These are phyloP conservation scores for Naganishia vaughanmartiniae DNA, from an alignment of 768 basidiomycete genomes.

Conservation along the genomic window DNA sequence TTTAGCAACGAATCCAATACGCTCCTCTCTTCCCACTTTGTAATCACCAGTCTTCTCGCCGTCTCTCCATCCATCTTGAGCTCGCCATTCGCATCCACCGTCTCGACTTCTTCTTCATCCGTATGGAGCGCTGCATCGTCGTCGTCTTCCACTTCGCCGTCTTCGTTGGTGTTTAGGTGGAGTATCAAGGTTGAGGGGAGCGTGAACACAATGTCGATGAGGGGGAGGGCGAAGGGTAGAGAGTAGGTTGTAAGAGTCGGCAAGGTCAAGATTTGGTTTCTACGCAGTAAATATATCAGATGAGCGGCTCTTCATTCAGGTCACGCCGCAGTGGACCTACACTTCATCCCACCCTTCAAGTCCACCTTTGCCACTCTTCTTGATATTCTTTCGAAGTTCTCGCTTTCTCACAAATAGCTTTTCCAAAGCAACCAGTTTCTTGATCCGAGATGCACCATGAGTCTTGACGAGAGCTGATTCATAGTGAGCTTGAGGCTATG, in stretches of 20 bases:
- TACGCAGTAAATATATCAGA: background rate
- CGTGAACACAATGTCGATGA: constrained; percentile 27
- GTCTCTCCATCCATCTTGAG: constrained; percentile 22
- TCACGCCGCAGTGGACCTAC: constrained; percentile 23
- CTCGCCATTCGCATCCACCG: constrained; percentile 3
- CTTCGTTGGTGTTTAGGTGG: constrained; percentile 31
- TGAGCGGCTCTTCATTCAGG: too few relatives aligned
- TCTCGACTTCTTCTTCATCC: constrained; percentile 7
- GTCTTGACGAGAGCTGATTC: constrained; percentile 27
- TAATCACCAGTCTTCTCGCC: constrained; percentile 15
- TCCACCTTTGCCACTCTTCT: background rate
- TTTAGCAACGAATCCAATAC: constrained; percentile 23
- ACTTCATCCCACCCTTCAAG: constrained; percentile 29
- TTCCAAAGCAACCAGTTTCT: constrained; percentile 27
- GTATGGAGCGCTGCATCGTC: constrained; percentile 13
- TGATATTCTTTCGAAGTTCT: constrained; percentile 8
- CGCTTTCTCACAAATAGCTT: constrained; percentile 27
- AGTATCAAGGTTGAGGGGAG: constrained; percentile 27
- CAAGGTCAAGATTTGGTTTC: constrained; percentile 27
- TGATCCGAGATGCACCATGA: constrained; percentile 31
- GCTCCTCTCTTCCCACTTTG: constrained; percentile 33
- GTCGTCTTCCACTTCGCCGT: constrained; percentile 27
- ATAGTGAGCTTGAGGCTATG: constrained; percentile 28
- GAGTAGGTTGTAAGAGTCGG: constrained; percentile 28
- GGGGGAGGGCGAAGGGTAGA: constrained; percentile 27